These are phyloP conservation scores for Rhizophora apiculata DNA, from an alignment of 345 rosid species.

Conservation along the genomic window DNA sequence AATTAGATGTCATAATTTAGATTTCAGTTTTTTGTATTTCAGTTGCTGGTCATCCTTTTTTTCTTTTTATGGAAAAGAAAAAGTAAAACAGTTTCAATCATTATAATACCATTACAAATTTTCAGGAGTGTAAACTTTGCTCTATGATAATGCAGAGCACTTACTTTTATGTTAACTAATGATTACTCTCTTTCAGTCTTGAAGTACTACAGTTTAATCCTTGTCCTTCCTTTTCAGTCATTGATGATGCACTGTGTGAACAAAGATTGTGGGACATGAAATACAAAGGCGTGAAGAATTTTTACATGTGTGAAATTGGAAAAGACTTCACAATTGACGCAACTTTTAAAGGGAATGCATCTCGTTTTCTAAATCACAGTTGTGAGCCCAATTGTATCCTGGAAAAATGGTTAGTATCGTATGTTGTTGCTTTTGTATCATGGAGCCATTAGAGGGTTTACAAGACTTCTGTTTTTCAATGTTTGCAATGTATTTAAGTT, in stretches of 20 bases:
- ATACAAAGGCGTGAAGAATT: conserved; percentile 65
- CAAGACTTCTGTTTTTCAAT: neutral
- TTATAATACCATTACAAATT: neutral
- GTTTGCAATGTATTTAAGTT: neutral
- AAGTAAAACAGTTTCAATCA: too few species aligned
- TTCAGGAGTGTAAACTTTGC: neutral
- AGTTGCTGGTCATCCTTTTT: too few species aligned
- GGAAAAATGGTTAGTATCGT: conserved; percentile 74
- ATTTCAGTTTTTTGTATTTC: too few species aligned
- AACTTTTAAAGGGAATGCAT: conserved; percentile 85
- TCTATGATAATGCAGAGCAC: neutral
- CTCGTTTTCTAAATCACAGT: conserved; percentile 92
- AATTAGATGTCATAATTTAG: too few species aligned
- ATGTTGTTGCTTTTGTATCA: neutral
- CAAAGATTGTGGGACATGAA: conserved; percentile 99
- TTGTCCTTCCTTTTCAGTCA: conserved; percentile 53
- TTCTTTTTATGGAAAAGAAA: too few species aligned
- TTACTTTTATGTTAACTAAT: neutral
- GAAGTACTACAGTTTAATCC: neutral
- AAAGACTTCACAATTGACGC: conserved; percentile 98
- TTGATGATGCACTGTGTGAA: conserved; percentile 83
- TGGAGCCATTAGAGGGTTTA: neutral
- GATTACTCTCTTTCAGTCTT: neutral
- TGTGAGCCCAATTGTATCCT: conserved; percentile 83
- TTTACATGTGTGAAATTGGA: conserved; percentile 96